Conservation (phyloP, 2,329 filamentous ascomycete genomes). For the Monosporascus sp. region DNA sequence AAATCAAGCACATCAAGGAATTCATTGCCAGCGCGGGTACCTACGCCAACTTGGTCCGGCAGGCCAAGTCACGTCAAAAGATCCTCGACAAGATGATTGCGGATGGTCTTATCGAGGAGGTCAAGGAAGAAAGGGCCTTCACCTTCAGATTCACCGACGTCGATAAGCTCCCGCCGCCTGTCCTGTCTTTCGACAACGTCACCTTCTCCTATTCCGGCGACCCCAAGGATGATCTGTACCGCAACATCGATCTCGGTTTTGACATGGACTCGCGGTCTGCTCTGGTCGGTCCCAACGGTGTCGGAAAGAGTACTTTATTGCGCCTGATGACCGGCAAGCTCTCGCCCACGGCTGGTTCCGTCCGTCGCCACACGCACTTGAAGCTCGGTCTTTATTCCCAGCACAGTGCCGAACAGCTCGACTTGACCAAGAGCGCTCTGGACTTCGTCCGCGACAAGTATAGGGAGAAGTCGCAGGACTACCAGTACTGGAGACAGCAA, state of each 20-base stretch:
- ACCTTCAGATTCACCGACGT: constrained; percentile 98
- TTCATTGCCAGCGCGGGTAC: constrained; percentile 99
- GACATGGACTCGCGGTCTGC: constrained; percentile 99
- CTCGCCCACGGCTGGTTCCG: constrained; percentile 72
- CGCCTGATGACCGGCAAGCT: constrained; percentile 96
- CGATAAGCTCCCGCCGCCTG: constrained; percentile 97
- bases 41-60: constrained; percentile 97
- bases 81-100: constrained; percentile 99
- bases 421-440: constrained; percentile 93
- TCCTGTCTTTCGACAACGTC: constrained; percentile 93
- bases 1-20: constrained; percentile 99
- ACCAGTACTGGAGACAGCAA: constrained; percentile 99
- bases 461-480: constrained; percentile 81
- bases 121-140: constrained; percentile 80
- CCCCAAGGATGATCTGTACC: constrained; percentile 85
- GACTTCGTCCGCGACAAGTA: constrained; percentile 99
- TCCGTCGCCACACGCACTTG: constrained; percentile 92
- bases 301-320: constrained; percentile 95
- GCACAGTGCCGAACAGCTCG: constrained; percentile 97
- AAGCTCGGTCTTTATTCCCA: constrained; percentile 98
- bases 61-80: constrained; percentile 99
- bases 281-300: constrained; percentile 96
- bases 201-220: constrained; percentile 97
- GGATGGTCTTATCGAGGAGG: constrained; percentile 94
- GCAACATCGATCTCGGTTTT: constrained; percentile 94